Evolutionary conservation across 2,329 filamentous ascomycete species (phyloP).

Genomic region (Trichoderma simmonsii): DNA sequence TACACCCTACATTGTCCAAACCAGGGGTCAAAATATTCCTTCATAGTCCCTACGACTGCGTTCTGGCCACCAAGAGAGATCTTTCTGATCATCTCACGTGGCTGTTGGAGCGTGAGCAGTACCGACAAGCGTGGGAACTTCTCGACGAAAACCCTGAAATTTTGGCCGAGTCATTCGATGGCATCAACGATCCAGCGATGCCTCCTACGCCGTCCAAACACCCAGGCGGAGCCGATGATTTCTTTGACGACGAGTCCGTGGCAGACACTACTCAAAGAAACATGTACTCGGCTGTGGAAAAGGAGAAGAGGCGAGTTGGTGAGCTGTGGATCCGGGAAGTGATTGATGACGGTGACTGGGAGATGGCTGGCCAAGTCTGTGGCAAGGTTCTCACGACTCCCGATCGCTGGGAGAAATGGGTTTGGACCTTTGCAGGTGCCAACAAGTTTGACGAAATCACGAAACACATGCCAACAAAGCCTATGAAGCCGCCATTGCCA

Average conservation of each 20-base stretch:
- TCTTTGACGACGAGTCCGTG: constrained; percentile 65
- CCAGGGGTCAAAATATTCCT: constrained; percentile 76
- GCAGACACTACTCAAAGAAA: constrained; percentile 57
- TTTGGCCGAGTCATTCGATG: constrained; percentile 43
- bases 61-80: constrained; percentile 86
- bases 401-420: constrained; percentile 90
- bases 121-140: constrained; percentile 83
- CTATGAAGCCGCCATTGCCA: constrained; percentile 75
- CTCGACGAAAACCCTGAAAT: constrained; percentile 84
- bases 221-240: constrained; percentile 52
- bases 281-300: constrained; percentile 66
- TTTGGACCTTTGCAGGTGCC: constrained; percentile 84
- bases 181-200: constrained; percentile 35
- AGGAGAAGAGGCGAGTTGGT: constrained; percentile 86
- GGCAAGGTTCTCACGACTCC: constrained; percentile 78
- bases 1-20: constrained; percentile 55
- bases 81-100: constrained; percentile 80
- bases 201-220: constrained; percentile 43
- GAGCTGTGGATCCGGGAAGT: constrained; percentile 92
- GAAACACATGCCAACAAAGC: constrained; percentile 72
- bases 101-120: constrained; percentile 78
- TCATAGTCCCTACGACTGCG: constrained; percentile 93
- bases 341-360: constrained; percentile 72
- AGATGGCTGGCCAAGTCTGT: constrained; percentile 72
- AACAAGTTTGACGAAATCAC: constrained; percentile 88